Percentiles rank a stretch among this genome's conserved stretches.
Conservation (phyloP, 306 rosid species). For the Carpinus fangiana region DNA sequence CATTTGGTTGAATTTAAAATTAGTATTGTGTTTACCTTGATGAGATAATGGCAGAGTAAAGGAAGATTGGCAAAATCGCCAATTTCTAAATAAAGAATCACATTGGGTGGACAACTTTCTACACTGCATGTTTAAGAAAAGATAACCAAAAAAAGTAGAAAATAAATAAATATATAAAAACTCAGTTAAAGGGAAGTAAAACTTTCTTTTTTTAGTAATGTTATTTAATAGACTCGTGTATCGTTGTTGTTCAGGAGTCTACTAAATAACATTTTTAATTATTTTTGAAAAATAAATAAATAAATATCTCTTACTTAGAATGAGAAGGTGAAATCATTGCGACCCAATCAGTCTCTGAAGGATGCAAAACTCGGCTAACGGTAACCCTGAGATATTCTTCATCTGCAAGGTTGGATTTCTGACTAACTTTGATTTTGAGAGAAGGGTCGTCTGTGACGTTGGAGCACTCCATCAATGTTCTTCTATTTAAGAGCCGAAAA, state of each 20-base stretch:
- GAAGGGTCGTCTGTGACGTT: constrained; percentile 22
- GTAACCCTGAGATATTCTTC: constrained; percentile 59
- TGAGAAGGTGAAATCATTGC: constrained; percentile 84
- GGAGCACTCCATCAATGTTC: constrained; percentile 41
- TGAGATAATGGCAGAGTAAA: constrained; percentile 91
- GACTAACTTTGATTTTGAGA: constrained; percentile 32
- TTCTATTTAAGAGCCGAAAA: constrained; percentile 63
- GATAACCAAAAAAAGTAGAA: background rate
- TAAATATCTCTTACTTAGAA: constrained; percentile 52
- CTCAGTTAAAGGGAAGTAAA: too few species aligned
- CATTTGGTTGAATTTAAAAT: background rate
- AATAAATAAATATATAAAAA: background rate
- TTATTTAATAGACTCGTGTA: too few species aligned
- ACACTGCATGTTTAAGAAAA: constrained; percentile 39
- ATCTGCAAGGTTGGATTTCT: constrained; percentile 38
- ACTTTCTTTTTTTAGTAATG: too few species aligned
- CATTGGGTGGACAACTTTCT: constrained; percentile 34
- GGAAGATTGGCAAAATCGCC: constrained; percentile 78
- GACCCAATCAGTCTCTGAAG: constrained; percentile 59
- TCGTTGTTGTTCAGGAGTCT: too few species aligned
- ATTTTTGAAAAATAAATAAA: background rate
- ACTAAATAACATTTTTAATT: too few species aligned
- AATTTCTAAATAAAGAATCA: constrained; percentile 49
- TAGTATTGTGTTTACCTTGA: constrained; percentile 52
- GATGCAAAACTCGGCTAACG: constrained; percentile 49